Evolutionary conservation across 2,329 filamentous ascomycete species (phyloP).

Genomic region (Macroventuria anomochaeta): DNA sequence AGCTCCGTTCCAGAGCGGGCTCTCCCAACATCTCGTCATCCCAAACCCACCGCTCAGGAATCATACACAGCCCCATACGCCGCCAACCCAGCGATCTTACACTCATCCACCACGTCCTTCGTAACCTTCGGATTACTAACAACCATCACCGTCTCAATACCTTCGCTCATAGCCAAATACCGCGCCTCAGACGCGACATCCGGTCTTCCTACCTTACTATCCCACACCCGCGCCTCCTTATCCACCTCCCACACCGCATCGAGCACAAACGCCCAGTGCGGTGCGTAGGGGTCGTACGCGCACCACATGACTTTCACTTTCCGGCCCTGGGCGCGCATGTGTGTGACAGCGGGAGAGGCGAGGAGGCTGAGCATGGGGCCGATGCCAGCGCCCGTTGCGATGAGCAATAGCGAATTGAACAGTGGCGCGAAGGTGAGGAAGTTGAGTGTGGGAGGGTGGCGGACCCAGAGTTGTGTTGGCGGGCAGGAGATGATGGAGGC

Average conservation of each 20-base stretch:
- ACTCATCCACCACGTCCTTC: conserved; percentile 19
- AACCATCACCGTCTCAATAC: conserved; percentile 28
- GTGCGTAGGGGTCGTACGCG: conserved; percentile 15
- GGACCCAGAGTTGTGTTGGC: conserved; percentile 24
- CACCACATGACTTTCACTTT: conserved; percentile 28
- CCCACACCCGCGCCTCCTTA: conserved; percentile 20
- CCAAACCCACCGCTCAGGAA: conserved; percentile 11
- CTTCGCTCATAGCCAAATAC: conserved; percentile 1
- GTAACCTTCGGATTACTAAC: conserved; percentile 30
- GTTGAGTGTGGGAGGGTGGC: conserved; percentile 24
- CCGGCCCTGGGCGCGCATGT: conserved; percentile 11
- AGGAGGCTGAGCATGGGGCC: conserved; percentile 31
- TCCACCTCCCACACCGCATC: conserved; percentile 23
- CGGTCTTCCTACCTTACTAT: conserved; percentile 14
- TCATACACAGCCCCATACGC: conserved; percentile 37
- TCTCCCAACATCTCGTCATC: not conserved
- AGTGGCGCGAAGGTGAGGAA: conserved; percentile 28
- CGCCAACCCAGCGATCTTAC: conserved; percentile 18
- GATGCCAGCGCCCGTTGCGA: conserved; percentile 35
- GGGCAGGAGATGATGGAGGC: conserved; percentile 17
- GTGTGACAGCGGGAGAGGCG: conserved; percentile 10
- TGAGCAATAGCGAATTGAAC: conserved; percentile 29
- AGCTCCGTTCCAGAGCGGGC: not conserved
- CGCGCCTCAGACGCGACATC: conserved; percentile 25
- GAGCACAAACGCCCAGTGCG: conserved; percentile 26